These are phyloP conservation scores for Limnanthes douglasii DNA, from an alignment of 345 rosid genomes.

Conservation along the genomic window DNA sequence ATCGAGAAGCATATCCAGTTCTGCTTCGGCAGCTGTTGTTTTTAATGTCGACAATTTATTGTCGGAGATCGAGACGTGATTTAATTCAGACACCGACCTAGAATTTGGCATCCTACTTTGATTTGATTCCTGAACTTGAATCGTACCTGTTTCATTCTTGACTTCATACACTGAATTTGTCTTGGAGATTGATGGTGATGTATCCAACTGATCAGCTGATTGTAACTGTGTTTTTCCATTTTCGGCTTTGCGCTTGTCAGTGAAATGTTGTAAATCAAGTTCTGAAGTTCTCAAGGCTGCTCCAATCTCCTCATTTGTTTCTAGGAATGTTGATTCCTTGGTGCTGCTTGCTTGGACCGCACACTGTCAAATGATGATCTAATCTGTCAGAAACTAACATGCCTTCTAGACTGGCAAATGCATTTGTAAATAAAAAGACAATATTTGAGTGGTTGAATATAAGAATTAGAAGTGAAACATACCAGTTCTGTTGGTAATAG, in stretches of 20 bases:
- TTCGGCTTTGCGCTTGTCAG: constrained; percentile 8
- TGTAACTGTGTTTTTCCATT: constrained; percentile 1
- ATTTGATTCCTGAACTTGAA: constrained; percentile 4
- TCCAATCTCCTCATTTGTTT: constrained; percentile 1
- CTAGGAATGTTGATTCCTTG: constrained; percentile 13
- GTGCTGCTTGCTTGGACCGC: constrained; percentile 9
- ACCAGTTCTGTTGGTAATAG: constrained; percentile 55
- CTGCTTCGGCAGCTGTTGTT: constrained; percentile 35
- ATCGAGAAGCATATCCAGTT: constrained; percentile 55
- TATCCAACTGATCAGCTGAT: constrained; percentile 4
- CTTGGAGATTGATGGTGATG: constrained; percentile 4
- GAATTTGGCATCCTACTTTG: constrained; percentile 4
- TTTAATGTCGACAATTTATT: constrained; percentile 9
- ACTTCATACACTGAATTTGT: constrained; percentile 8
- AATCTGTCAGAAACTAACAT: constrained; percentile 2
- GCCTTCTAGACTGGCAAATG: neutral
- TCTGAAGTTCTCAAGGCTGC: constrained; percentile 8
- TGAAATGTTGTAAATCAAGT: constrained; percentile 7
- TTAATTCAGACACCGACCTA: neutral
- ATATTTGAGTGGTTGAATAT: neutral
- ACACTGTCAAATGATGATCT: constrained; percentile 12
- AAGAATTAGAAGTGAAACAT: constrained; percentile 5
- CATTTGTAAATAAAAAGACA: neutral
- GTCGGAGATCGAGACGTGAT: neutral
- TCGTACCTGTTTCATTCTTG: constrained; percentile 7